Evolutionary conservation across 1,284 basidiomycete genomes (phyloP).

Genomic region (Tremellales sp.): DNA sequence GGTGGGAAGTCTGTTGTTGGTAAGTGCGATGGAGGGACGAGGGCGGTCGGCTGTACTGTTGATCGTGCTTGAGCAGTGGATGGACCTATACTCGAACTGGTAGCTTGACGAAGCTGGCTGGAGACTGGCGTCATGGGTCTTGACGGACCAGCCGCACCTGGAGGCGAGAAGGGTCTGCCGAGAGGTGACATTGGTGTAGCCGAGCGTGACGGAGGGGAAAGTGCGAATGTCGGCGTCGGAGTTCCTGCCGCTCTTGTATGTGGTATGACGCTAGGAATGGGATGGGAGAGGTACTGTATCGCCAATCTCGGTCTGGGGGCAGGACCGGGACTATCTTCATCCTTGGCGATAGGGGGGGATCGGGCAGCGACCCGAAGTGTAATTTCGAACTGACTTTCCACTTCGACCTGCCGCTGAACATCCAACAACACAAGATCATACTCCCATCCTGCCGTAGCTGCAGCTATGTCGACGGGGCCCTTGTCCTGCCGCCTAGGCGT

Average conservation of each 20-base stretch:
- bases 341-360: conserved; percentile 2
- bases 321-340: neutral
- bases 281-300: conserved; percentile 29
- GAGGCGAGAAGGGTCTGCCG: neutral
- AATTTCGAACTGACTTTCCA: conserved; percentile 24
- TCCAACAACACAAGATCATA: conserved; percentile 28
- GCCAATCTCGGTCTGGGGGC: conserved; percentile 20
- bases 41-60: no score
- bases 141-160: conserved; percentile 1
- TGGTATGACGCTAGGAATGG: conserved; percentile 4
- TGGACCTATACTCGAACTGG: conserved; percentile 11
- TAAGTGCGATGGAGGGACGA: conserved; percentile 3
- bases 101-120: conserved; percentile 34
- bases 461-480: neutral
- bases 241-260: neutral
- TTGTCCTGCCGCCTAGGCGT: no score
- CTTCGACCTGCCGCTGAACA: conserved; percentile 11
- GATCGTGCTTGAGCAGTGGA: neutral
- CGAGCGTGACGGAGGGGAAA: conserved; percentile 22
- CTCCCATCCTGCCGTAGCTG: conserved; percentile 24
- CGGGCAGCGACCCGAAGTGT: conserved; percentile 25
- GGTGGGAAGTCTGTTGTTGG: neutral
- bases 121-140: conserved; percentile 37
- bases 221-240: conserved; percentile 5
- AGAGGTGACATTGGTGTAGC: conserved; percentile 18